Percentiles rank a stretch among this genome's conserved stretches.
phyloP scores from a whole-genome alignment of 2,329 filamentous ascomycete species.

The Fusarium mexicanum region DNA sequence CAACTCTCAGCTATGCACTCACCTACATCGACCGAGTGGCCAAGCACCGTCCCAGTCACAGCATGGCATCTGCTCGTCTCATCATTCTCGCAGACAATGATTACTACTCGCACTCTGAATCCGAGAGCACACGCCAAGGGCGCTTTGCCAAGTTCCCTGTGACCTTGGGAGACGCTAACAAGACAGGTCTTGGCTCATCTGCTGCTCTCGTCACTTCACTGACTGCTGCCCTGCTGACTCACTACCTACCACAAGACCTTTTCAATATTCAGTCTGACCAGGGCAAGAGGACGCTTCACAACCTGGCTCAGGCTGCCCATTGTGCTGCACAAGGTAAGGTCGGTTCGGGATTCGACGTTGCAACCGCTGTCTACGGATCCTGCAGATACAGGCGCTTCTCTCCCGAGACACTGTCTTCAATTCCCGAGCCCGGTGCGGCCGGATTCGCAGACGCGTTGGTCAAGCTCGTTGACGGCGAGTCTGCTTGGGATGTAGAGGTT shows the following conservation, averaged over 20 bases:
- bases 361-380: constrained; percentile 89
- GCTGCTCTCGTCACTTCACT: constrained; percentile 93
- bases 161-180: constrained; percentile 81
- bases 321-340: constrained; percentile 97
- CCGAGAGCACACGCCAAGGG: constrained; percentile 41
- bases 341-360: constrained; percentile 94
- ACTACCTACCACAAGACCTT: constrained; percentile 70
- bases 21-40: constrained; percentile 74
- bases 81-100: constrained; percentile 94
- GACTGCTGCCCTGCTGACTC: constrained; percentile 77
- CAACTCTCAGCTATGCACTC: constrained; percentile 85
- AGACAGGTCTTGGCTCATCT: constrained; percentile 94
- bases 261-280: constrained; percentile 67
- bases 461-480: constrained; percentile 70
- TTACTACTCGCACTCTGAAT: constrained; percentile 81
- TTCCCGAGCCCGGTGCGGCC: constrained; percentile 73
- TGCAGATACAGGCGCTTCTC: constrained; percentile 95
- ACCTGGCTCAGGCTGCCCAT: constrained; percentile 92
- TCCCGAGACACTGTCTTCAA: constrained; percentile 72
- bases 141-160: constrained; percentile 84
- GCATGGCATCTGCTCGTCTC: constrained; percentile 75
- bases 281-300: constrained; percentile 77
- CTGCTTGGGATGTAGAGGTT: constrained; percentile 83
- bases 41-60: constrained; percentile 51
- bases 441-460: constrained; percentile 75